Evolutionary conservation across 1,284 basidiomycete genomes (phyloP).

Genomic region (Ustilago curta): DNA sequence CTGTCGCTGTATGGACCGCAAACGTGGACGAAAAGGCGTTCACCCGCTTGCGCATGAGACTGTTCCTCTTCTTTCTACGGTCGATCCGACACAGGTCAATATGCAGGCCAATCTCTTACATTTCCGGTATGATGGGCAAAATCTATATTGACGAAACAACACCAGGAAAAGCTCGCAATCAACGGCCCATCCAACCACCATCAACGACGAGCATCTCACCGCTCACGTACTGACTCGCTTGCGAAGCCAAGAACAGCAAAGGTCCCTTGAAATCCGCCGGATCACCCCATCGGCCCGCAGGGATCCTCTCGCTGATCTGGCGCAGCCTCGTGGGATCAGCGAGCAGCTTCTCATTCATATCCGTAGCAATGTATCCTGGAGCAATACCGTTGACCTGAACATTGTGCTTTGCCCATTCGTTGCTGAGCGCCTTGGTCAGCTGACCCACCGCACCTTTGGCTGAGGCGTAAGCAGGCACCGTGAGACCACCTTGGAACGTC

Average conservation of each 20-base stretch:
- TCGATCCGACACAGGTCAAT: no score
- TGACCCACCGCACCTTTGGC: constrained; percentile 81
- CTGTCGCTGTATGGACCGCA: neutral
- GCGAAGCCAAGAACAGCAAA: constrained; percentile 86
- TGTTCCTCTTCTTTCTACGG: no score
- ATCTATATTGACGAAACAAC: constrained; percentile 3
- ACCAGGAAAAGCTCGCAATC: neutral
- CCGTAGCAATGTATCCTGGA: constrained; percentile 61
- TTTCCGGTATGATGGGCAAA: no score
- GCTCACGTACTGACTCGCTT: constrained; percentile 87
- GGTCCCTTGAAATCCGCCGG: constrained; percentile 91
- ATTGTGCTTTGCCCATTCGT: constrained; percentile 83
- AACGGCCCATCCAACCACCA: constrained; percentile 65
- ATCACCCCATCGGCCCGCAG: constrained; percentile 80
- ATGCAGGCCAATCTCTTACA: no score
- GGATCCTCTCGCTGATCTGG: constrained; percentile 82
- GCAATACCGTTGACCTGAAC: constrained; percentile 90
- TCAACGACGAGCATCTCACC: constrained; percentile 76
- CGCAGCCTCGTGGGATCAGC: constrained; percentile 79
- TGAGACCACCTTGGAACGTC: constrained; percentile 66
- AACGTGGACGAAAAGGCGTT: neutral
- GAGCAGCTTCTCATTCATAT: constrained; percentile 79
- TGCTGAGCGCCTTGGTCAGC: constrained; percentile 71
- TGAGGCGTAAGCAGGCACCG: constrained; percentile 87
- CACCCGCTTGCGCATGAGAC: neutral